Base-by-base conservation (phyloP, 768 basidiomycete species). In the Crepidotus variabilis region DNA sequence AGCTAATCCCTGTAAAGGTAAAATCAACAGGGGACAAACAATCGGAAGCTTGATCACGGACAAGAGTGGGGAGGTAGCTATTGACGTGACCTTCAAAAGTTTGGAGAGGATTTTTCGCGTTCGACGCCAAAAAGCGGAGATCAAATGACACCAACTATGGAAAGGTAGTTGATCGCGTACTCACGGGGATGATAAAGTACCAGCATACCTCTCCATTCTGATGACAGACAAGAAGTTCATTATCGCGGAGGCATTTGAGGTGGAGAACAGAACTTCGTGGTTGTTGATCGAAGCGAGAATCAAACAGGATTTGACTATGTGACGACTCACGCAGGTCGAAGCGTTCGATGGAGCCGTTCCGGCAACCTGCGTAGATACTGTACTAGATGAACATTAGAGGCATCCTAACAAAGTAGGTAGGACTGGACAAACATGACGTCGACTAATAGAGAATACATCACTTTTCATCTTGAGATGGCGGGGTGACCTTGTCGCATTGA, bases 391-490 rank as follows among this genome's bases (percentile, higher is more conserved):
- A 14, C 51, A 47, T 50, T 52, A 36, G 36, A 22, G 47, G 24
- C 8, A 53, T 39, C 50, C 22, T 23, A 20, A 34, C 3, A 47
- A 43, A 43, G 46, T 51, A 43, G 11, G 34, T 48, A 47, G 8
- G n/a, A 13, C 21, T 22, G 22, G 10, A 63, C 74, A 5, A 43
- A 86, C 87, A 51, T 78, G 69, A 48, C 73, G 65, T 61, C 84
- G 84, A 48, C 74, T 66, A n/a, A 88, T 69, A 2, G 86, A 68
- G 59, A 90, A 82, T 0, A 88, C 83, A 61, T 88, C 87, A 52
- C 86, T 87, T 18, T 74, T 60, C 2, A 86, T 87, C 23, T 75
- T 67, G 9, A 89, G 65, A 56, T 69, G 62, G 52, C 72, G 70
- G 1, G 78, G 63, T 13, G 70, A 68, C 1, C 60, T 56, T 28